Conservation (phyloP, 1,284 basidiomycete species). For the Cutaneotrichosporon arboriforme region DNA sequence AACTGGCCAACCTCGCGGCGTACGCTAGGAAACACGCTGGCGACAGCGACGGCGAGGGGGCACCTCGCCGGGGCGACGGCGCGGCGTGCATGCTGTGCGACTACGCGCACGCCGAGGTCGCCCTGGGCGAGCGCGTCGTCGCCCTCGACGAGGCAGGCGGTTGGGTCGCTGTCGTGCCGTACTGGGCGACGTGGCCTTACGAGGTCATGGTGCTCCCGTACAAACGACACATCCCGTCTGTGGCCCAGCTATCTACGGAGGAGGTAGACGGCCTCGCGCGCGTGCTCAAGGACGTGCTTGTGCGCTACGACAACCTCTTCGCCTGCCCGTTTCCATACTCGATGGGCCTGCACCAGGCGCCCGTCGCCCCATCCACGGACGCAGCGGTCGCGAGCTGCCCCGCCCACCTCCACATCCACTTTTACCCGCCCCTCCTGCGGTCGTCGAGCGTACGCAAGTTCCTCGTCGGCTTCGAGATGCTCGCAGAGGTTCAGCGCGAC, state of each 20-base stretch:
- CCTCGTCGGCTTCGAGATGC: conserved; percentile 88
- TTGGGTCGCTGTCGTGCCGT: conserved; percentile 85
- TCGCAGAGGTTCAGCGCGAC: conserved; percentile 87
- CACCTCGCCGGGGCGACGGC: conserved; percentile 53
- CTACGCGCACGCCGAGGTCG: conserved; percentile 69
- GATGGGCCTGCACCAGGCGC: conserved; percentile 89
- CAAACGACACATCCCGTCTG: conserved; percentile 66
- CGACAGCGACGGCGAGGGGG: conserved; percentile 18
- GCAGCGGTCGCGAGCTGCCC: conserved; percentile 34
- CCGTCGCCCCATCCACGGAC: conserved; percentile 51
- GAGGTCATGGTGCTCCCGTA: conserved; percentile 79
- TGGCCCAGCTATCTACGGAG: conserved; percentile 57
- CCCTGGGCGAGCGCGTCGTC: conserved; percentile 61
- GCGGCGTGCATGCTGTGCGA: conserved; percentile 74
- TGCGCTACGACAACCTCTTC: conserved; percentile 80
- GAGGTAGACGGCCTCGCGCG: conserved; percentile 64
- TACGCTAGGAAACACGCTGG: conserved; percentile 47
- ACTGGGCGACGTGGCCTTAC: conserved; percentile 96
- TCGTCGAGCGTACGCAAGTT: conserved; percentile 83
- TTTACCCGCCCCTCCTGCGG: conserved; percentile 78
- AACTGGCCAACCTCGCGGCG: conserved; percentile 58
- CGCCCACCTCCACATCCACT: conserved; percentile 84
- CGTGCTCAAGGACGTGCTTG: conserved; percentile 61
- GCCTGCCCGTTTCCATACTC: conserved; percentile 86
- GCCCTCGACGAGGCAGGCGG: conserved; percentile 53